Evolutionary conservation across 2,329 filamentous ascomycete genomes (phyloP).

Genomic region (Zasmidium cellare): DNA sequence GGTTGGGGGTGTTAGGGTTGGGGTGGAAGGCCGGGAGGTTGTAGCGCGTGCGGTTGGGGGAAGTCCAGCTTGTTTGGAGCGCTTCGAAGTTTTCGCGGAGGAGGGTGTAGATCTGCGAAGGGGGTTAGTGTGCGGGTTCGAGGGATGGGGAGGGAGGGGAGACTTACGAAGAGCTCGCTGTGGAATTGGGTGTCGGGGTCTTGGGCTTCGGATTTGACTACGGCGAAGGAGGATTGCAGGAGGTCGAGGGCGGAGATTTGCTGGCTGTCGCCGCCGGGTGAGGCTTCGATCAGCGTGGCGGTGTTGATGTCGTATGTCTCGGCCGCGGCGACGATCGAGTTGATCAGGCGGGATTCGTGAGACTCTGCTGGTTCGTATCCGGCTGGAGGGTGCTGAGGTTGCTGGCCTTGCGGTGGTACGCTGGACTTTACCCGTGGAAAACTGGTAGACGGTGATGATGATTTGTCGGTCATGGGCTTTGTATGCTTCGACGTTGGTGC

Average conservation of each 20-base stretch:
- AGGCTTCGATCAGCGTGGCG: background rate
- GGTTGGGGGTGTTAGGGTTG: conserved; percentile 7
- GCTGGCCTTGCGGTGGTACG: no score
- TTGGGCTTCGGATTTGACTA: background rate
- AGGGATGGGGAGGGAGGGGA: background rate
- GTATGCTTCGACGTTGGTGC: no score
- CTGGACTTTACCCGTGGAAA: no score
- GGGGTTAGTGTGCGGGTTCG: background rate
- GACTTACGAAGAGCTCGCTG: background rate
- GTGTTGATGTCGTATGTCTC: background rate
- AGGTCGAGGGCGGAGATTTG: background rate
- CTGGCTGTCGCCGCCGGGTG: background rate
- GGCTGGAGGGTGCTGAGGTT: no score
- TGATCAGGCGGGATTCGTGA: background rate
- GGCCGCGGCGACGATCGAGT: background rate
- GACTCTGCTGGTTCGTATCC: no score
- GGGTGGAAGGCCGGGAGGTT: conserved; percentile 3
- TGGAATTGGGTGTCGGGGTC: background rate
- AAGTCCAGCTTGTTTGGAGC: conserved; percentile 10
- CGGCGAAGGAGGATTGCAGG: background rate
- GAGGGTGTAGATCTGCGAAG: background rate
- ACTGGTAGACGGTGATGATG: no score
- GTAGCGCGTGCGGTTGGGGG: background rate
- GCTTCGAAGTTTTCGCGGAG: background rate
- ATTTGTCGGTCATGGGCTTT: no score